Evolutionary conservation across 2,329 filamentous ascomycete species (phyloP), one percentile per base, ranked within the genome.

Genomic region (Talaromyces sp.): DNA sequence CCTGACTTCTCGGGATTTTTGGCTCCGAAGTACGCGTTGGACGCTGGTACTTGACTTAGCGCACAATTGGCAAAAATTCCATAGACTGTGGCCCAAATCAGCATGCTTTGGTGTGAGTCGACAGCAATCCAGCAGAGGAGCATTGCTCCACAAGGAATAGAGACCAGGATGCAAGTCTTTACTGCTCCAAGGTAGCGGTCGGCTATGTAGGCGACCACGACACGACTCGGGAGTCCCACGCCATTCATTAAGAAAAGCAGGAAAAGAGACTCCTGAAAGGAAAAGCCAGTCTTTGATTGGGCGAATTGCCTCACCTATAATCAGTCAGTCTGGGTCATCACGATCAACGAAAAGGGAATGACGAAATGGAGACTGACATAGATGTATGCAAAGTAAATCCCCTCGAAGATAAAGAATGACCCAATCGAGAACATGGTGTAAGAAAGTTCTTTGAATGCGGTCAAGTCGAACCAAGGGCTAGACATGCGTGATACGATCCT

Each of bases 1-100:
- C 85, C 85, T 4, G 78, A 76, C 72, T 84, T 85, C 66, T 79
- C 79, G 65, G 84, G 65, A 69, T 87, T 82, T 0, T 78, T 79
- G 0, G 83, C 85, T 3, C 60, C 47, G 16, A 56, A 54, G 8
- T 43, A 54, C 3, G 48, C 60, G 33, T 54, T 57, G 39, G 60
- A 56, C 27, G 60, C 60, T 43, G 60, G 47, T 14, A 60, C 27
- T 35, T 60, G 58, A 48, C 58, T 60, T 31, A 60, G 16, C 13
- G 58, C 58, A 10, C 58, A 60, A 37, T 60, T 60, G 16, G 58
- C 58, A 50, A 48, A 50, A 19, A 60, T 48, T n/a, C 60, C 60
- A 39, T 62, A 62, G 6, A 62, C 22, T n/a, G 39, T 45, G 3
- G 47, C 60, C 47, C 47, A 56, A 37, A 62, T 35, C 10, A 43